Percentiles rank a stretch among this genome's conserved stretches.
These are phyloP conservation scores for Nitzschia putrida DNA, from an alignment of 108 stramenopile genomes.

Conservation along the genomic window DNA sequence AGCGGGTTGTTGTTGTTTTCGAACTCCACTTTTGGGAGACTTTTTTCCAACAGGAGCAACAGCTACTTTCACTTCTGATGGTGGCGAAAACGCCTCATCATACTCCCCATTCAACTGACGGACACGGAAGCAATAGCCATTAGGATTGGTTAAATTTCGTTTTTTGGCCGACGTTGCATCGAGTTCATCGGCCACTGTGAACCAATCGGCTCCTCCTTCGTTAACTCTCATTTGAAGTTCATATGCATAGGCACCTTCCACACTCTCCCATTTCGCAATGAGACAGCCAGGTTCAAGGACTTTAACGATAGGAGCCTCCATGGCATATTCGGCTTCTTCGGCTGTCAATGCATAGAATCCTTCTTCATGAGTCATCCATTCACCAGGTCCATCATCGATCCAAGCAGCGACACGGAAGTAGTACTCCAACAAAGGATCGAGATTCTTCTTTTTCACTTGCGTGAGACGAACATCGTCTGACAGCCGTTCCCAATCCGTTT, in stretches of 20 bases:
- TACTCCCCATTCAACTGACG: slow-evolving; percentile 39
- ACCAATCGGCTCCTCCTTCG: slow-evolving; percentile 52
- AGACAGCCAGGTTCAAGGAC: slow-evolving; percentile 13
- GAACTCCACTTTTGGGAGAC: neutral
- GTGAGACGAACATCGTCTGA: slow-evolving; percentile 50
- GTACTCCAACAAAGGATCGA: slow-evolving; percentile 46
- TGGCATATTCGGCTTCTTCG: slow-evolving; percentile 37
- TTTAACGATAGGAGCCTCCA: slow-evolving; percentile 9
- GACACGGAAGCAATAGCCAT: slow-evolving; percentile 70
- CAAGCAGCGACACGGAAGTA: slow-evolving; percentile 69
- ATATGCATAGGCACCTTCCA: slow-evolving; percentile 40
- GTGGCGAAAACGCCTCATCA: slow-evolving; percentile 56
- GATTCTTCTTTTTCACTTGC: slow-evolving; percentile 64
- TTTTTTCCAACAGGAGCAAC: neutral
- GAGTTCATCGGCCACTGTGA: slow-evolving; percentile 49
- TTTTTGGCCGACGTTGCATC: slow-evolving; percentile 58
- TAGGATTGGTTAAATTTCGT: slow-evolving; percentile 52
- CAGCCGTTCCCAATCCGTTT: too few species aligned
- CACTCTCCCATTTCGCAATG: slow-evolving; percentile 50
- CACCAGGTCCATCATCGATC: slow-evolving; percentile 28
- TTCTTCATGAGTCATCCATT: slow-evolving; percentile 42
- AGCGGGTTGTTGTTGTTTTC: neutral
- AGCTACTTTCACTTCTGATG: slow-evolving; percentile 47
- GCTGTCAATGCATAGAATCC: slow-evolving; percentile 37
- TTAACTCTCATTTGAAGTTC: slow-evolving; percentile 77